Base-by-base conservation (phyloP, 106 monocot genomes). In the Xerophyta viscosa region DNA sequence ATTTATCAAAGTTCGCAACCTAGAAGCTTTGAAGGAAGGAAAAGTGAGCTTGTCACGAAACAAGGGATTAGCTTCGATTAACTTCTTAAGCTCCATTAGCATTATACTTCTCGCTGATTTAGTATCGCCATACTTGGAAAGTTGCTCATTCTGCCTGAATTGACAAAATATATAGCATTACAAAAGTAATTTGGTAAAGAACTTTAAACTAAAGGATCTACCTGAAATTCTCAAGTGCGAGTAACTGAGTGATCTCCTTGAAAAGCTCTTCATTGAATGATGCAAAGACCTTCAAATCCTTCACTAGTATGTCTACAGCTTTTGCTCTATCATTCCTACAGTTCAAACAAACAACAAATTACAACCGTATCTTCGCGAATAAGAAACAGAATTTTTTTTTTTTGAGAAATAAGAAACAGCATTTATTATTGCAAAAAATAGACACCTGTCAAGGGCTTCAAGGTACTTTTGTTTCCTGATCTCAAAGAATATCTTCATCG, bases 401-500 rank as follows among this genome's bases (percentile, higher is more conserved):
- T n/a, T n/a, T n/a, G n/a, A n/a, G n/a, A n/a, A n/a, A n/a, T n/a
- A n/a, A n/a, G n/a, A n/a, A n/a, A n/a, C n/a, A n/a, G n/a, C n/a
- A n/a, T n/a, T n/a, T n/a, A n/a, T n/a, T n/a, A n/a, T n/a, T n/a
- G n/a, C n/a, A n/a, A n/a, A n/a, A n/a, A n/a, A n/a, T n/a, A n/a
- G n/a, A n/a, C n/a, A 92, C 92, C 77, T 79, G 53, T 92, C 92
- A 53, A 92, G 79, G 20, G 92, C 92, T 77, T 92, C 92, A 52
- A 92, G 87, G 57, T 92, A 92, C 71, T 92, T 87, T 57, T 92
- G 92, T 65, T 92, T 92, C 62, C 92, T 80, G 46, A 92, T 92
- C 74, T 92, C 92, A 53, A 92, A 92, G 63, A 92, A 92, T 3
- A 92, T 87, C 31, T 92, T 92, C 92, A 92, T 92, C 27, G 92